Evolutionary conservation across 1,139 yeast genomes (phyloP).

Genomic region (Blastobotrys illinoisensis): DNA sequence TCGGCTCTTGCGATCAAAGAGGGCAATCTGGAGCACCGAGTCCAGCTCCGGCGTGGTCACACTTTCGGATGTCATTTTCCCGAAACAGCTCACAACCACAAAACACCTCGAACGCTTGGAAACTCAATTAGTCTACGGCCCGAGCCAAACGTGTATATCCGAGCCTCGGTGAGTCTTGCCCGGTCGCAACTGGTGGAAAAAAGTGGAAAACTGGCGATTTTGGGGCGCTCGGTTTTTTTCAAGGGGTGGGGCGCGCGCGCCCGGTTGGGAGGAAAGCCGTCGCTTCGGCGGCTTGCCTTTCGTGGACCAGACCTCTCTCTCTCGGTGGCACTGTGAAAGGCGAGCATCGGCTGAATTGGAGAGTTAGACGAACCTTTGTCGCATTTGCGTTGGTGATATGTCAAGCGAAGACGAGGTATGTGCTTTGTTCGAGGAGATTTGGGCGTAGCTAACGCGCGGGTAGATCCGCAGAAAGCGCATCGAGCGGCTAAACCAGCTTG

Average conservation of each 20-base stretch:
- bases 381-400: background rate
- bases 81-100: too few relatives aligned
- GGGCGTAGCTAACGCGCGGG: slow-evolving; percentile 11
- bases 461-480: slow-evolving; percentile 30
- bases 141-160: background rate
- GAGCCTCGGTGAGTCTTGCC: background rate
- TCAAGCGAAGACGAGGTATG: slow-evolving; percentile 20
- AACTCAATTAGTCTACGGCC: background rate
- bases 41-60: slow-evolving; percentile 12
- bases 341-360: background rate
- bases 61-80: background rate
- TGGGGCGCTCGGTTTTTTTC: background rate
- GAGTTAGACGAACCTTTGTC: background rate
- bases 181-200: background rate
- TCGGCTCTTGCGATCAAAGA: slow-evolving; percentile 46
- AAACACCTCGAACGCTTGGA: background rate
- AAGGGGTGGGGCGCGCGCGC: background rate
- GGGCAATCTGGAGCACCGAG: slow-evolving; percentile 37
- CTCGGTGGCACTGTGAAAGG: background rate
- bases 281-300: too few relatives aligned
- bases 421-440: background rate
- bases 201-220: background rate
- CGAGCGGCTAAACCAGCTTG: slow-evolving; percentile 20
- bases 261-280: background rate
- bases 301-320: too few relatives aligned